Evolutionary conservation across 1,284 basidiomycete genomes (phyloP), one percentile per base, ranked within the genome.

Genomic region (Amylostereum chailletii): DNA sequence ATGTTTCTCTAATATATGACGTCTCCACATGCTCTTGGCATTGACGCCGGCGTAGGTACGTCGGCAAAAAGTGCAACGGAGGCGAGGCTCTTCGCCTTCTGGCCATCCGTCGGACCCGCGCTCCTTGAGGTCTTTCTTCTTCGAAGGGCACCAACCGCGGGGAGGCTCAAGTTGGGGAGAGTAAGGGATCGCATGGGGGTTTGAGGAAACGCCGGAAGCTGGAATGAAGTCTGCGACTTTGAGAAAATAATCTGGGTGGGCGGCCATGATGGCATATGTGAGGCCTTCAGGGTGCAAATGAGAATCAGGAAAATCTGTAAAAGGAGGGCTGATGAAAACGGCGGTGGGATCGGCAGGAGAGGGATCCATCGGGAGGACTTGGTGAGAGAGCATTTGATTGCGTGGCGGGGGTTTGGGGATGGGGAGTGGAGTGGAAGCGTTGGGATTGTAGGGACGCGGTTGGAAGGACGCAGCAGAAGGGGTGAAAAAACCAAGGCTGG

Each of bases 1-100:
- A 63, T 90, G 86, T 59, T 90, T 90, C 65, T 90, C 86, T 55
- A 83, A 87, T 19, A 90, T 86, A 62, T 90, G 86, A 49, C 86
- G 72, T 50, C 87, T 69, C 86, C 87, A 90, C 86, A 90, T 90
- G 57, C 86, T 88, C 64, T 90, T 89, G 6, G 86, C 87, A 60
- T 90, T 90, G 30, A 87, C 83, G 7, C 86, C 86, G 3, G 85
- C 83, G 57, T 90, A 90, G 3, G 79, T 83, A 53, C 86, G 74
- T 52, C 86, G 70, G 58, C 86, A 90, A 60, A 90, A 89, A 1
- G 87, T 89, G 65, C 86, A 90, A 44, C 86, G 74, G 26, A 90
- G 70, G 32, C 82, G 70, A 4, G 86, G 86, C 57, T 86, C 82
- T 60, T 86, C 83, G 19, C 84, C 85, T 53, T 86, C 81, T 9